These are phyloP conservation scores for Irpex rosettiformis DNA, from an alignment of 1,284 basidiomycete species.

Conservation along the genomic window DNA sequence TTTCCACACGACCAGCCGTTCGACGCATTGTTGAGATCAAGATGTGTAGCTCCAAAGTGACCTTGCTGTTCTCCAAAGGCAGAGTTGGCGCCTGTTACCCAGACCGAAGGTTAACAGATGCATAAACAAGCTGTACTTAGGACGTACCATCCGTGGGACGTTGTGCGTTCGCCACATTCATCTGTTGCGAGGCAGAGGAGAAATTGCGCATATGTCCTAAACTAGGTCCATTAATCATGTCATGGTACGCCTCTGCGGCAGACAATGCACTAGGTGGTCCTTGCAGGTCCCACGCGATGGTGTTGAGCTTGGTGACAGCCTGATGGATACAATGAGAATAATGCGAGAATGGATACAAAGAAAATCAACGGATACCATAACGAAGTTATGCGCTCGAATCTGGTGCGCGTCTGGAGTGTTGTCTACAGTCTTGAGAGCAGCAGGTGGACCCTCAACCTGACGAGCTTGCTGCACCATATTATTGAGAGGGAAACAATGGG, in stretches of 20 bases:
- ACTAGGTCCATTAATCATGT: background rate
- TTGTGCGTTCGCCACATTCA: background rate
- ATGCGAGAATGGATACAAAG: background rate
- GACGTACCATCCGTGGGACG: background rate
- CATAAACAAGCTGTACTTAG: no score
- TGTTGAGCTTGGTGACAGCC: background rate
- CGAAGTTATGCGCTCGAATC: background rate
- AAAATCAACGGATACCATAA: background rate
- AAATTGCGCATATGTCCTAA: background rate
- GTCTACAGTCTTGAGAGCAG: background rate
- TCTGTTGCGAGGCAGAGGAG: background rate
- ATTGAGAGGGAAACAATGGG: background rate
- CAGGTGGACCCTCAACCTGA: background rate
- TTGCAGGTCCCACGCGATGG: background rate
- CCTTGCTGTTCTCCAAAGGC: background rate
- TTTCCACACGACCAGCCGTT: background rate
- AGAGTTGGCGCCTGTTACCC: background rate
- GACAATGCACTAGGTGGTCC: background rate
- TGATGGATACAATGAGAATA: background rate
- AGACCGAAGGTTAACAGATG: no score
- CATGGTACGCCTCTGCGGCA: background rate
- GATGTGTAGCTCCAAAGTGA: background rate
- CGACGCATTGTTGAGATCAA: background rate
- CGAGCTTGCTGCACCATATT: background rate
- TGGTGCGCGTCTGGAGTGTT: background rate